Evolutionary conservation across 2,329 filamentous ascomycete species (phyloP).

Genomic region (Aspergillus pseudotamarii): DNA sequence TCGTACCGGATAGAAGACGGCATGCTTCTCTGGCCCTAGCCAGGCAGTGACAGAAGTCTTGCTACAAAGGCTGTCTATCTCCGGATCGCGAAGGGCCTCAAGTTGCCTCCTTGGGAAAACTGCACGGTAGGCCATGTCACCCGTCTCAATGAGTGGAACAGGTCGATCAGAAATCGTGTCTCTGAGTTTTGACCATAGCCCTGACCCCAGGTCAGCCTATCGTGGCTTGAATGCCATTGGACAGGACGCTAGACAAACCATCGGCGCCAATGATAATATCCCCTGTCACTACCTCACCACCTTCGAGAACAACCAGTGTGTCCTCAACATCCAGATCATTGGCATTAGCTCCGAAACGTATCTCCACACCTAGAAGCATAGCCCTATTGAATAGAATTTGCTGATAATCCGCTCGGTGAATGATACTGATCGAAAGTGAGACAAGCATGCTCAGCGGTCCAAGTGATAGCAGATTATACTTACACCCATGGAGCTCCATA

Average conservation of each 20-base stretch:
- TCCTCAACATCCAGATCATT: conserved; percentile 10
- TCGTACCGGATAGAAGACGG: conserved; percentile 63
- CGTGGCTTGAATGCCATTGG: not conserved
- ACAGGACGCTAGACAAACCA: conserved; percentile 5
- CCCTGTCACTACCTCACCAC: conserved; percentile 12
- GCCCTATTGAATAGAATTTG: conserved; percentile 21
- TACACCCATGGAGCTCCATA: conserved; percentile 31
- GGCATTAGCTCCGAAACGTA: conserved; percentile 13
- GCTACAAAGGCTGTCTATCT: conserved; percentile 45
- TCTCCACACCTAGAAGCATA: conserved; percentile 12
- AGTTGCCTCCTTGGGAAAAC: conserved; percentile 53
- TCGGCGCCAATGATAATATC: conserved; percentile 25
- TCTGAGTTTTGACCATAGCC: conserved; percentile 20
- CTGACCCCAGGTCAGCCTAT: conserved; percentile 1
- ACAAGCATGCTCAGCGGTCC: not conserved
- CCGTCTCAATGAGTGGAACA: conserved; percentile 56
- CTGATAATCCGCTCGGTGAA: conserved; percentile 26
- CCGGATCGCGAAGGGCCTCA: conserved; percentile 47
- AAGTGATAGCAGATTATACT: not conserved
- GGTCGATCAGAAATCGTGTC: conserved; percentile 36
- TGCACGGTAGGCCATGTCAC: conserved; percentile 66
- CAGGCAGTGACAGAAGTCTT: conserved; percentile 59
- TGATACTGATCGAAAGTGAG: conserved; percentile 14
- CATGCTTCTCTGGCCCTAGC: conserved; percentile 64
- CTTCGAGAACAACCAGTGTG: conserved; percentile 9